Base-by-base conservation (phyloP, 768 basidiomycete genomes). In the Pulveroboletus sp. region DNA sequence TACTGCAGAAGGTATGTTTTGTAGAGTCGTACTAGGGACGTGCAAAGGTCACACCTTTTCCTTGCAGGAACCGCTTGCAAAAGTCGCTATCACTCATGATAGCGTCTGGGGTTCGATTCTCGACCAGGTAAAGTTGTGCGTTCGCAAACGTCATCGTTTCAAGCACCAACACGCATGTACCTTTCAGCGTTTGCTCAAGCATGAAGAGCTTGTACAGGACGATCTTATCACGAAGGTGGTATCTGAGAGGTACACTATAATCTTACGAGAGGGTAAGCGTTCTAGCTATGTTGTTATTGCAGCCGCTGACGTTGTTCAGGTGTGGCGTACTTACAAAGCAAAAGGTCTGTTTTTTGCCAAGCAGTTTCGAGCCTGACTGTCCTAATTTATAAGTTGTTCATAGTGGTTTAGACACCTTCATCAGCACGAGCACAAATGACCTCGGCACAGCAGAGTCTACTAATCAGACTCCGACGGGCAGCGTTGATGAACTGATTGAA, bases 1-100 rank as follows among this genome's bases (percentile, higher is more conserved):
- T 63, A 51, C 47, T 63, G 1, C 43, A 54, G n/a, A 49, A 50
- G 50, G 62, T 55, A 40, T 36, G 56, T 47, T 10, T 41, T 38
- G 15, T 11, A 10, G 6, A 14, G 17, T 44, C 11, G 10, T 11
- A 6, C 27, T 1, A 7, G 32, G 32, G 3, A 17, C 15, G 37
- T 10, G 8, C 21, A 11, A 28, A 9, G 10, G 0, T 32, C 21
- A 17, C 17, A 40, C n/a, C 21, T 43, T 27, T 41, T 6, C 17
- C 21, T 21, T 21, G 21, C 28, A 63, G 62, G 54, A 53, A 39
- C 57, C 63, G 14, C 53, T 55, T 14, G 63, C 63, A 9, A 55
- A 50, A 24, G 57, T 62, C 31, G 62, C 60, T 3, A 57, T 63
- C 13, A 63, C 60, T 4, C 59, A 62, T n/a, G 62, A 63, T 27